A percentile compares a stretch with the other conserved stretches of the same genome.
phyloP scores from a whole-genome alignment of 2,329 filamentous ascomycete species.

The Diaporthe sp. region DNA sequence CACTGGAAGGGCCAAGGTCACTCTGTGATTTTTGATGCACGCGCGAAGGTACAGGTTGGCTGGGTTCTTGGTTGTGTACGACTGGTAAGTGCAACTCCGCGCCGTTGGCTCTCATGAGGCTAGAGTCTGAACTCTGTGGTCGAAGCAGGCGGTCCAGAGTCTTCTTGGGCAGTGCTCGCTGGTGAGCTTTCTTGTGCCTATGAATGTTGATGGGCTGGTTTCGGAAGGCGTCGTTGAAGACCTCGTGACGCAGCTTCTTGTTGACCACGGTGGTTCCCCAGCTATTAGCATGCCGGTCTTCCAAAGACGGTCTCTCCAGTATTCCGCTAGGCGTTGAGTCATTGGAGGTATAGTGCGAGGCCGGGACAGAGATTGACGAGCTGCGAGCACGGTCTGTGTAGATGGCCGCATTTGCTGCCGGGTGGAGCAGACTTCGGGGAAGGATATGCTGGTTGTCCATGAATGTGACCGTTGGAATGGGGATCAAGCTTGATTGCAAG shows the following conservation, averaged over 20 bases:
- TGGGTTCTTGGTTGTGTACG: constrained; percentile 13
- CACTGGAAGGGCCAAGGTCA: constrained; percentile 42
- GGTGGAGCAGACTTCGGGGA: constrained; percentile 83
- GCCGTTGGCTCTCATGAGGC: constrained; percentile 45
- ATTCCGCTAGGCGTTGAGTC: constrained; percentile 32
- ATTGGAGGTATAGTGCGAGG: constrained; percentile 41
- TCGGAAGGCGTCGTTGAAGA: constrained; percentile 91
- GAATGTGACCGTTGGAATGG: constrained; percentile 90
- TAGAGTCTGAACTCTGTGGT: constrained; percentile 60
- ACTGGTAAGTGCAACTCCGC: constrained; percentile 15
- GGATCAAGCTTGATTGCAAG: constrained; percentile 72
- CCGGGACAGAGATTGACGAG: constrained; percentile 49
- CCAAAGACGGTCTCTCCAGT: constrained; percentile 57
- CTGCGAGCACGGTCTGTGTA: constrained; percentile 52
- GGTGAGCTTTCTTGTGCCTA: constrained; percentile 78
- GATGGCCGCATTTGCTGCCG: constrained; percentile 53
- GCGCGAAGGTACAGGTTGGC: constrained; percentile 23
- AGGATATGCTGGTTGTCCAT: constrained; percentile 96
- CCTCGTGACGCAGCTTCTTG: constrained; percentile 86
- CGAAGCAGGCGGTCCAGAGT: constrained; percentile 60
- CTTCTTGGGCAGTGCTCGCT: constrained; percentile 72
- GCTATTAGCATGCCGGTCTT: constrained; percentile 71
- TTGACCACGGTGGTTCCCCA: constrained; percentile 97
- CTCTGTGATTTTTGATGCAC: constrained; percentile 44
- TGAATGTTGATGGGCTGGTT: constrained; percentile 87